Base-by-base conservation (phyloP, 2,329 filamentous ascomycete genomes). In the Colletotrichum melonis region DNA sequence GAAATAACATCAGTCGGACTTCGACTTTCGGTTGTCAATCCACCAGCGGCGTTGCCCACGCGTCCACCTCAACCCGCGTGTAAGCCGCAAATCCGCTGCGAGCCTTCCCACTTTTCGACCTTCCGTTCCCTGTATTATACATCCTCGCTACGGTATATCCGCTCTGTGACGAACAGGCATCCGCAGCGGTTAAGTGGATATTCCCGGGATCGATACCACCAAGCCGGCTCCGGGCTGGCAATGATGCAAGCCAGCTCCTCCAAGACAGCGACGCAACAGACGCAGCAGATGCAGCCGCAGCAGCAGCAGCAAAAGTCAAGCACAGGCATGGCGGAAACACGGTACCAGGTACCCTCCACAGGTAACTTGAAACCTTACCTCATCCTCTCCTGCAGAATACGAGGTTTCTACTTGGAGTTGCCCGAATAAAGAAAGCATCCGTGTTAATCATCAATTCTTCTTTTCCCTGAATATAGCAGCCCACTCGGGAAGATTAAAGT, bases 401-500 rank as follows among this genome's bases (percentile, higher is more conserved):
- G 67, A 73, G 65, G 26, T n/a, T 26, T 28, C 16, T 32, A 16
- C 38, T n/a, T 49, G 42, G 42, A 35, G 42, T n/a, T 3, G 49
- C 3, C 14, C n/a, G 22, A 26, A 26, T 5, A 72, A 63, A 57
- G 14, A 63, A 63, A 28, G 38, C 52, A 3, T 42, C 49, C 8
- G 19, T 46, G 19, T 46, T 68, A 49, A 67, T 49, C 26, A 38
- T 60, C 52, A 38, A 63, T 30, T 46, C 54, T 35, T 8, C 26
- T 64, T 42, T 58, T 22, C 26, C 55, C 59, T 55, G 30, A 7
- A 35, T 46, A n/a, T 38, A 75, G 74, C 66, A 57, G 60, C 38
- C 26, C 69, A 78, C 28, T 80, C 83, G 49, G 86, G 86, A 58
- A 84, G 84, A 66, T 85, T 95, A 73, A 93, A 91, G 81, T 93